Conservation (phyloP, 148 eudicot genomes). For the Amaranthus hypochondriacus region DNA sequence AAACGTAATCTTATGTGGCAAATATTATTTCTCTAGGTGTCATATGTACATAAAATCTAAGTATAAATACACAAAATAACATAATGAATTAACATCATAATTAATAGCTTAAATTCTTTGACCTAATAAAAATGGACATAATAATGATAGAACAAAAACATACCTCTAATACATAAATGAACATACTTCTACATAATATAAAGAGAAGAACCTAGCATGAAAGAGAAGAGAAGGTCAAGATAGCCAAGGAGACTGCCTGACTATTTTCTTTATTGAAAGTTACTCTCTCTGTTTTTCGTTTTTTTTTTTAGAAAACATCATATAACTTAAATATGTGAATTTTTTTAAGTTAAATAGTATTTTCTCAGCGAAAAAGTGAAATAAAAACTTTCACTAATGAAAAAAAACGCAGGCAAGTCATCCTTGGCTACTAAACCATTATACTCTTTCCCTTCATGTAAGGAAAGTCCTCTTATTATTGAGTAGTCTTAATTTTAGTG, state of each 20-base stretch:
- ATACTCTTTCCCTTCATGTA: constrained; percentile 36
- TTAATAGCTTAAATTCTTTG: no score
- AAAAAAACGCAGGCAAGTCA: constrained; percentile 34
- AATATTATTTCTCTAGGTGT: no score
- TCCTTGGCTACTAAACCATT: constrained; percentile 41
- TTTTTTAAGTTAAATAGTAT: background rate
- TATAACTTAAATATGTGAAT: background rate
- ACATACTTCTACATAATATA: background rate
- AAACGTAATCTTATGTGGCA: no score
- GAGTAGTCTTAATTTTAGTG: background rate
- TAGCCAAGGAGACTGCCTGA: constrained; percentile 43
- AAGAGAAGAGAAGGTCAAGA: constrained; percentile 30
- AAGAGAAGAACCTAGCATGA: constrained; percentile 31
- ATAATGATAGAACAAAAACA: background rate
- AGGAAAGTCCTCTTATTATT: constrained; percentile 18
- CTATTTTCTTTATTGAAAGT: constrained; percentile 5
- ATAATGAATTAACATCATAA: no score
- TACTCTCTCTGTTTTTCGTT: background rate
- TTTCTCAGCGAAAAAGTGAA: background rate
- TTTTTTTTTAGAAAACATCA: no score
- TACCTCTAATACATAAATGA: background rate
- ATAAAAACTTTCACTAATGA: background rate
- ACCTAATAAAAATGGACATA: no score
- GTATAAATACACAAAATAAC: no score
- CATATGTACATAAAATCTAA: no score